These are phyloP conservation scores for Pulicaria dysenterica DNA, from an alignment of 129 eudicot species.

Conservation along the genomic window DNA sequence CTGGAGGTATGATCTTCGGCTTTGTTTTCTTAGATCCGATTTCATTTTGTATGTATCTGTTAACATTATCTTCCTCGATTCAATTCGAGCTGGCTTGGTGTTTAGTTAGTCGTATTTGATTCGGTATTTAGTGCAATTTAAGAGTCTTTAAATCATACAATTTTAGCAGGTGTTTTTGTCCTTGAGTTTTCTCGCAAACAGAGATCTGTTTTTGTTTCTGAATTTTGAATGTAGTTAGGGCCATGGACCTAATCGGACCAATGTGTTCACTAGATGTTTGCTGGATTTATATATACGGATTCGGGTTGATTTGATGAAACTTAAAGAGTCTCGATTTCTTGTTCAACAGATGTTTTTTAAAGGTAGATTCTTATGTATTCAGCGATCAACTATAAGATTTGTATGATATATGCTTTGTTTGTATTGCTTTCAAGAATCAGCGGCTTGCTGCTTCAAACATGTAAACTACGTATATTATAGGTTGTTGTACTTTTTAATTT, in stretches of 20 bases:
- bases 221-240: conserved; percentile 17
- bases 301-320: conserved; percentile 5
- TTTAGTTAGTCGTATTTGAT: conserved; percentile 3
- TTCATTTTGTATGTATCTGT: neutral
- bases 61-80: conserved; percentile 3
- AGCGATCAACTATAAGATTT: neutral
- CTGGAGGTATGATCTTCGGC: conserved; percentile 31
- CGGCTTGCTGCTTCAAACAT: neutral
- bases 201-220: conserved; percentile 13
- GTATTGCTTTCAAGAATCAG: neutral
- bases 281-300: conserved; percentile 9
- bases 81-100: neutral
- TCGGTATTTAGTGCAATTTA: neutral
- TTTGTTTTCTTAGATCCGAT: conserved; percentile 21
- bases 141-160: neutral
- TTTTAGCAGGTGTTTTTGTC: neutral
- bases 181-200: neutral
- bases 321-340: neutral
- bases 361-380: neutral
- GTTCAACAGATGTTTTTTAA: neutral
- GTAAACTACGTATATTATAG: neutral
- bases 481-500: neutral
- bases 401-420: neutral
- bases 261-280: conserved; percentile 19
- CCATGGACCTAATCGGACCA: neutral